Conservation (phyloP, 1,284 basidiomycete species). For the Rhodotorula sp. region DNA sequence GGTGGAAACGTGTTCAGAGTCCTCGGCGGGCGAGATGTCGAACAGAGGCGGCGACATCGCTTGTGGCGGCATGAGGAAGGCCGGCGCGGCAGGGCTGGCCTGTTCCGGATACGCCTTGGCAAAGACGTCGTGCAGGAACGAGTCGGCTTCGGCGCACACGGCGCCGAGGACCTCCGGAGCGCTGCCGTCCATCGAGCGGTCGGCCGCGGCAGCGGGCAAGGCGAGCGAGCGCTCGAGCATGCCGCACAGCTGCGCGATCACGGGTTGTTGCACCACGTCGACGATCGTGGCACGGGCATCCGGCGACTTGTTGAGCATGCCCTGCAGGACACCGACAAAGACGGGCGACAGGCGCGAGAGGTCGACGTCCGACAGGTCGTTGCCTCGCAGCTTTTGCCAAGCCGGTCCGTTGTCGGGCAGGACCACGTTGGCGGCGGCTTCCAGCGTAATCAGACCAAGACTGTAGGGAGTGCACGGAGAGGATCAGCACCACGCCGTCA, state of each 20-base stretch:
- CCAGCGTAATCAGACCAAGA: constrained; percentile 91
- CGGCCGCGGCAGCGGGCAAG: neutral
- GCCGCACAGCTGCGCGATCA: constrained; percentile 29
- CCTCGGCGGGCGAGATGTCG: neutral
- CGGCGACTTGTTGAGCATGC: constrained; percentile 41
- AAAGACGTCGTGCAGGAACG: constrained; percentile 36
- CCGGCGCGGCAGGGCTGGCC: constrained; percentile 24
- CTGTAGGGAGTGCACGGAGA: constrained; percentile 51
- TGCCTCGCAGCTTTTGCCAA: constrained; percentile 89
- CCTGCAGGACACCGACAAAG: constrained; percentile 59
- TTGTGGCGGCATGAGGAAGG: constrained; percentile 6
- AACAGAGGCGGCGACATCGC: constrained; percentile 5
- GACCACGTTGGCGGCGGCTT: constrained; percentile 92
- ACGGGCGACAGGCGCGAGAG: constrained; percentile 66
- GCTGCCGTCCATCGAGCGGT: neutral
- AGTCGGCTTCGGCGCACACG: constrained; percentile 37
- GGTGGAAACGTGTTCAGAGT: neutral
- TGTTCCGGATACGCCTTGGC: constrained; percentile 21
- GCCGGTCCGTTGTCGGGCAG: constrained; percentile 91
- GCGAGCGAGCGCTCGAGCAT: constrained; percentile 32
- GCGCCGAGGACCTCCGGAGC: constrained; percentile 37
- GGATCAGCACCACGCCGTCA: neutral
- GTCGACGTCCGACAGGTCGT: constrained; percentile 90
- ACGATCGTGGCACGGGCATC: constrained; percentile 35
- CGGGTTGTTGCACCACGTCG: constrained; percentile 36